phyloP scores from a whole-genome alignment of 306 rosid species.

The Cucurbita pepo region DNA sequence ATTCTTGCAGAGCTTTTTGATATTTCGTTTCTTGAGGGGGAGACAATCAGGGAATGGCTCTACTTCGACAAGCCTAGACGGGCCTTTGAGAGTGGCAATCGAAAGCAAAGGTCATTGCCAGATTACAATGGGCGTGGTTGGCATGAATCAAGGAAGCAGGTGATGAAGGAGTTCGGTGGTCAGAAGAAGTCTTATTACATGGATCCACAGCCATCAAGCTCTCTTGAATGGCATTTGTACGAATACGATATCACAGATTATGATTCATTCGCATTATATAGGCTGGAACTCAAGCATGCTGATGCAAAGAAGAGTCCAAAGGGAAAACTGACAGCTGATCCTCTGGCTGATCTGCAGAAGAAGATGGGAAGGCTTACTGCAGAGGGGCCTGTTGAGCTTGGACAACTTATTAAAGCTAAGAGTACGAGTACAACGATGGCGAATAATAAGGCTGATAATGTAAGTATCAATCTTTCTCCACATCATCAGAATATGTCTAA shows the following conservation, averaged over 20 bases:
- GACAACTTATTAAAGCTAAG: slow-evolving; percentile 38
- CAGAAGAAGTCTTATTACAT: slow-evolving; percentile 92
- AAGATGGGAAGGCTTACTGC: slow-evolving; percentile 98
- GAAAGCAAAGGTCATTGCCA: slow-evolving; percentile 92
- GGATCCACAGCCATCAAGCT: slow-evolving; percentile 90
- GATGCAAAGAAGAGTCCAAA: slow-evolving; percentile 80
- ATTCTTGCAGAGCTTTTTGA: slow-evolving; percentile 66
- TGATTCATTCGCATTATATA: slow-evolving; percentile 74
- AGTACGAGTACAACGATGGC: neutral
- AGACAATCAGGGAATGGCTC: slow-evolving; percentile 91
- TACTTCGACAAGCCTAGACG: slow-evolving; percentile 94
- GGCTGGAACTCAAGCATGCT: slow-evolving; percentile 76
- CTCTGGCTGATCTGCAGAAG: slow-evolving; percentile 94
- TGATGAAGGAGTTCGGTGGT: slow-evolving; percentile 75
- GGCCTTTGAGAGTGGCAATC: slow-evolving; percentile 96
- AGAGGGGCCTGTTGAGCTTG: slow-evolving; percentile 62
- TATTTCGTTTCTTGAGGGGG: slow-evolving; percentile 72
- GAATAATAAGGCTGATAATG: neutral
- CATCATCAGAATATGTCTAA: neutral
- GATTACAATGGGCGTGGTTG: slow-evolving; percentile 95
- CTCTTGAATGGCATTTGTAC: slow-evolving; percentile 90
- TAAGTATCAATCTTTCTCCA: neutral
- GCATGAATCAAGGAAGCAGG: slow-evolving; percentile 98
- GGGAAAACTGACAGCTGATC: slow-evolving; percentile 48
- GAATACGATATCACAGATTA: slow-evolving; percentile 88